phyloP scores from a whole-genome alignment of 495 filamentous ascomycete species.

The Chaetomium tenue region DNA sequence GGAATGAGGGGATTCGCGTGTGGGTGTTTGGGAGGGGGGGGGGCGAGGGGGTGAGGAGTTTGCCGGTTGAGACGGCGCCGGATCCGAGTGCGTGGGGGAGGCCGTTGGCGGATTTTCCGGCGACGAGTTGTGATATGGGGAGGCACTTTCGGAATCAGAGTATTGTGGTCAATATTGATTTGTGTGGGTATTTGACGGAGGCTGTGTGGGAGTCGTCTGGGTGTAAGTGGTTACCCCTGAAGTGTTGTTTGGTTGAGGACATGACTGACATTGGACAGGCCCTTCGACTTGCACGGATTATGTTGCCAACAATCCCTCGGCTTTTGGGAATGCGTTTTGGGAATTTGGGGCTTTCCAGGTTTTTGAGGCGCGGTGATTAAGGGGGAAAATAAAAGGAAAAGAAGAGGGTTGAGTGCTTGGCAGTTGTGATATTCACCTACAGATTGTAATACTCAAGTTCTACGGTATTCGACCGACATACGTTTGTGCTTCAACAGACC shows the following conservation, averaged over 20 bases:
- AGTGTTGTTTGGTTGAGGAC: constrained; percentile 3
- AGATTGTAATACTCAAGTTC: not conserved
- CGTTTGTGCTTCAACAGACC: not conserved
- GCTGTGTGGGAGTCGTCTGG: constrained; percentile 41
- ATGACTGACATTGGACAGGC: constrained; percentile 24
- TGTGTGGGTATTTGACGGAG: constrained; percentile 67
- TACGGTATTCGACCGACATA: not conserved
- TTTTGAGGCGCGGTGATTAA: constrained; percentile 45
- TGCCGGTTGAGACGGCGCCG: constrained; percentile 33
- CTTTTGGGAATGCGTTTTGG: constrained; percentile 65
- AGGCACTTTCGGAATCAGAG: constrained; percentile 61
- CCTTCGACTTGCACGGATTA: constrained; percentile 56
- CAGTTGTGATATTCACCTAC: not conserved
- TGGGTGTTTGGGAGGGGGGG: constrained; percentile 57
- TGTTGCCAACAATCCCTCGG: constrained; percentile 60
- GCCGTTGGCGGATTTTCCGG: constrained; percentile 58
- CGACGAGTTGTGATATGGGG: constrained; percentile 57
- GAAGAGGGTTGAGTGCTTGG: too few species aligned
- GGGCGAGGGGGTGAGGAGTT: constrained; percentile 50
- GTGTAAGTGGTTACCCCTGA: constrained; percentile 33
- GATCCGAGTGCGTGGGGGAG: constrained; percentile 60
- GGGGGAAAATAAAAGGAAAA: constrained; percentile 15
- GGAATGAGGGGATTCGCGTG: constrained; percentile 55
- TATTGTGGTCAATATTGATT: constrained; percentile 67
- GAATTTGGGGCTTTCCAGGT: constrained; percentile 63